Conservation (phyloP, 441 rosid genomes). For the Mallotus japonicus region DNA sequence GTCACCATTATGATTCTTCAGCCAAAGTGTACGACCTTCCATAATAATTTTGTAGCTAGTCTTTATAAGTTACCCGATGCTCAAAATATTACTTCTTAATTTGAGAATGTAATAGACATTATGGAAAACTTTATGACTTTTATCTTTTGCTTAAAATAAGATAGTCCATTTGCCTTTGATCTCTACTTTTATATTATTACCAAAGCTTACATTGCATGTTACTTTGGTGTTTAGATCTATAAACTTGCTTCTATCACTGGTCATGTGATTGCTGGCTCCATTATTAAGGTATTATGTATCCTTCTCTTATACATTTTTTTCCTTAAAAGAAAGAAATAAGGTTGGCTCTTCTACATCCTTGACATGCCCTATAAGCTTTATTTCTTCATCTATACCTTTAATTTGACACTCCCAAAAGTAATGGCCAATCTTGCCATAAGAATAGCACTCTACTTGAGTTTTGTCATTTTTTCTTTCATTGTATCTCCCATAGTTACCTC, state of each 20-base stretch:
- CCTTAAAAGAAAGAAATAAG: background rate
- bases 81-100: background rate
- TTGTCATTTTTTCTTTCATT: no score
- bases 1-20: background rate
- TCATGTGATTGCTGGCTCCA: background rate
- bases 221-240: background rate
- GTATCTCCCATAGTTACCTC: no score
- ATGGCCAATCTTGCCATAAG: no score
- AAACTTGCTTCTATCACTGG: background rate
- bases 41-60: no score
- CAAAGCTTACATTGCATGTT: background rate
- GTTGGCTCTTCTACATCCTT: background rate
- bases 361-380: background rate
- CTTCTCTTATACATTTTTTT: background rate
- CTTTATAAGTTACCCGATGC: background rate
- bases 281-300: background rate
- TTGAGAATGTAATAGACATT: background rate
- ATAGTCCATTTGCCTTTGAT: background rate
- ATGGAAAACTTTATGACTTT: no score
- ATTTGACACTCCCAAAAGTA: no score
- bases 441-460: no score
- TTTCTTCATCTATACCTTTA: no score
- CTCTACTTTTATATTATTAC: background rate
- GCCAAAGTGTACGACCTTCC: background rate
- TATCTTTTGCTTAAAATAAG: background rate